Percentiles rank a stretch among this genome's conserved stretches.
Evolutionary conservation across 305 asterid species (phyloP).

Genomic region (Lippia alba): DNA sequence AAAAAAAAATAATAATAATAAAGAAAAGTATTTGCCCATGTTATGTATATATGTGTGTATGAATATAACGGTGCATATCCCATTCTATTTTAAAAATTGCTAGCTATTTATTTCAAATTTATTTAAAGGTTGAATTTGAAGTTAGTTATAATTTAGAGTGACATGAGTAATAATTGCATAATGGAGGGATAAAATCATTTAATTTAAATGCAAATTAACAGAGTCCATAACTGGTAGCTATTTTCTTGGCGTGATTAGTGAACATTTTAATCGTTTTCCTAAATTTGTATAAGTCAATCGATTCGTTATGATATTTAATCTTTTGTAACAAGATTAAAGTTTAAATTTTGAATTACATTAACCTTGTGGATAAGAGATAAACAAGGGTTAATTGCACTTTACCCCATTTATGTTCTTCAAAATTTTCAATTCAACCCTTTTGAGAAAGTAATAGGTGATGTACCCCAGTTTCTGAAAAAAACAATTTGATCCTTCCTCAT

Average conservation of each 20-base stretch:
- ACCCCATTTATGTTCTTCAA: no score
- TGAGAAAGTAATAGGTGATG: no score
- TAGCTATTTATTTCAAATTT: no score
- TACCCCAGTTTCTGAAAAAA: neutral
- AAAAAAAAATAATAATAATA: no score
- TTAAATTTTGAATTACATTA: neutral
- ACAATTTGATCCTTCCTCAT: no score
- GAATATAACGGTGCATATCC: no score
- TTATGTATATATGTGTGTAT: no score
- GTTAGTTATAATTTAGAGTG: no score
- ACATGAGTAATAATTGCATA: no score
- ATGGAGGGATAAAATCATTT: neutral
- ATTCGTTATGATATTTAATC: neutral
- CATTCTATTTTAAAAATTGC: no score
- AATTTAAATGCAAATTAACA: neutral
- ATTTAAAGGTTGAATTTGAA: no score
- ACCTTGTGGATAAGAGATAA: neutral
- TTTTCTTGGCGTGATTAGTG: constrained; percentile 17
- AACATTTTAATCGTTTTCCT: constrained; percentile 16
- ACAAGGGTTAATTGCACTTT: neutral
- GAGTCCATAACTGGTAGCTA: constrained; percentile 20
- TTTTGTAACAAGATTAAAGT: neutral
- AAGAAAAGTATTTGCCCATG: no score
- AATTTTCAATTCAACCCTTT: neutral
- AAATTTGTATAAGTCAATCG: constrained; percentile 17